A percentile compares a stretch with the other conserved stretches of the same genome.
Evolutionary conservation across 257 asterid genomes (phyloP).

Genomic region (Osmanthus fragrans): DNA sequence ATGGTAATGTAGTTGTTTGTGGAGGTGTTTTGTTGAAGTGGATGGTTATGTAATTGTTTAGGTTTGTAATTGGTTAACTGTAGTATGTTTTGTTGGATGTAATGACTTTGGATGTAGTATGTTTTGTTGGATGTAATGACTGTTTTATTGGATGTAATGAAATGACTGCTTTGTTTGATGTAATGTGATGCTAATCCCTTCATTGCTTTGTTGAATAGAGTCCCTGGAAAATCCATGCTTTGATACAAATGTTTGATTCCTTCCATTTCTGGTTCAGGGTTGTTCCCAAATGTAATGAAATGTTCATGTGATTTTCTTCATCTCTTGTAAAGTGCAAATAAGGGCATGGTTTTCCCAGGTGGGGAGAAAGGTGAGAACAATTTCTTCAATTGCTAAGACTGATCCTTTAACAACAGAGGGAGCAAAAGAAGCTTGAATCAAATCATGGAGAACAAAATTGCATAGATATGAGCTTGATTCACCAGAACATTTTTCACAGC

Average conservation of each 20-base stretch:
- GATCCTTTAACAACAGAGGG: slow-evolving; percentile 44
- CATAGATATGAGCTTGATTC: slow-evolving; percentile 65
- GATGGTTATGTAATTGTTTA: no score
- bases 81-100: no score
- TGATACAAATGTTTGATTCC: slow-evolving; percentile 48
- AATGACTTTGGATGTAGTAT: no score
- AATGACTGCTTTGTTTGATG: no score
- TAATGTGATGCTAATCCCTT: slow-evolving; percentile 40
- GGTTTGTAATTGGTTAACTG: no score
- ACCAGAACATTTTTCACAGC: slow-evolving; percentile 57
- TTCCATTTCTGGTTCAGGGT: slow-evolving; percentile 36
- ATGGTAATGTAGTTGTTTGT: no score
- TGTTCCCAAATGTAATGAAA: slow-evolving; percentile 35
- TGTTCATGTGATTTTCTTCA: slow-evolving; percentile 35
- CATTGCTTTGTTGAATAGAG: slow-evolving; percentile 55
- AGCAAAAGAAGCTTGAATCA: slow-evolving; percentile 46
- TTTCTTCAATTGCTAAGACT: slow-evolving; percentile 38
- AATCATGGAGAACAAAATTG: no score
- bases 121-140: no score
- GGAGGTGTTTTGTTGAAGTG: no score
- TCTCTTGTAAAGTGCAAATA: slow-evolving; percentile 47
- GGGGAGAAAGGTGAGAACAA: slow-evolving; percentile 41
- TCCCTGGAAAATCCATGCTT: slow-evolving; percentile 51
- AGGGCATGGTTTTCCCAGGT: slow-evolving; percentile 40
- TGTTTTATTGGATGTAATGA: no score